These are phyloP conservation scores for Solanum dulcamara DNA, from an alignment of 257 asterid genomes.

Conservation along the genomic window DNA sequence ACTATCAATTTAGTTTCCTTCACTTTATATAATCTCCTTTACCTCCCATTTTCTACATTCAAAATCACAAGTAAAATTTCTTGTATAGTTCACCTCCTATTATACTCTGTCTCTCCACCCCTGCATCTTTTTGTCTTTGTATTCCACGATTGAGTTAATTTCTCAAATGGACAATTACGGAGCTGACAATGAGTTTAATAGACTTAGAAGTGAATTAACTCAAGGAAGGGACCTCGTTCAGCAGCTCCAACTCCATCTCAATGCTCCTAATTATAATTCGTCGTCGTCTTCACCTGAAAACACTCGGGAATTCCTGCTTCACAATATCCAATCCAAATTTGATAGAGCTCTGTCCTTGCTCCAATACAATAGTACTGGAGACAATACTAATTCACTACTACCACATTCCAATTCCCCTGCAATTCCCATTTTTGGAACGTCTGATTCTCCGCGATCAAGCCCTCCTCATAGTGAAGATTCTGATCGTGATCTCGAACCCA, in stretches of 20 bases:
- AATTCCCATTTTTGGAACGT: not conserved
- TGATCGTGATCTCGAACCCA: conserved; percentile 28
- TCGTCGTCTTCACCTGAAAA: conserved; percentile 21
- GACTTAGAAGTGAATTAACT: conserved; percentile 34
- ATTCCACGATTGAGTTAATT: not conserved
- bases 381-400: not conserved
- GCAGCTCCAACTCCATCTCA: conserved; percentile 50
- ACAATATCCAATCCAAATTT: conserved; percentile 35
- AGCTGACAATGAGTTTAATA: conserved; percentile 15
- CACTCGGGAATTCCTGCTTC: conserved; percentile 33
- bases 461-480: conserved; percentile 55
- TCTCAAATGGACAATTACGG: conserved; percentile 29
- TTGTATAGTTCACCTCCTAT: not conserved
- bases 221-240: conserved; percentile 49
- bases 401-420: not conserved
- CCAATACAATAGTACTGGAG: not conserved
- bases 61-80: not conserved
- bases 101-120: not conserved
- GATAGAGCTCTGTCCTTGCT: conserved; percentile 46
- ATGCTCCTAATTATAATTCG: conserved; percentile 4
- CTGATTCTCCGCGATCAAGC: conserved; percentile 42
- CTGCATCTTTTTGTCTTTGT: not conserved
- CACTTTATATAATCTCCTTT: not conserved
- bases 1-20: not conserved
- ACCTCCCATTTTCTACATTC: conserved; percentile 10